phyloP scores from a whole-genome alignment of 2,329 filamentous ascomycete species.

The Ophiocordyceps sinensis region DNA sequence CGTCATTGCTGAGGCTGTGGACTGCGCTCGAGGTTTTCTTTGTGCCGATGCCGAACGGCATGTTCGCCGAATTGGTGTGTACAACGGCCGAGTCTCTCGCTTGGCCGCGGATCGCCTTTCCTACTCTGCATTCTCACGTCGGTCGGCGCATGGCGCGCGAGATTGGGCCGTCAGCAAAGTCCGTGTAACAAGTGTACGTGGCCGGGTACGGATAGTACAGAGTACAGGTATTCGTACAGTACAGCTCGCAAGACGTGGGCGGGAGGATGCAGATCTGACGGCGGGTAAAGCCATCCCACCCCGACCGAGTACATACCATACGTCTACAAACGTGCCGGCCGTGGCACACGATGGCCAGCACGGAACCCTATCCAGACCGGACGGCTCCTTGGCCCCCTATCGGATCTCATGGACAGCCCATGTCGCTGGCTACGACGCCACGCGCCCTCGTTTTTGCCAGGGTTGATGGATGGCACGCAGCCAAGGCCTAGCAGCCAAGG shows the following conservation, averaged over 20 bases:
- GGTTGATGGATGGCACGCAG: slow-evolving; percentile 1
- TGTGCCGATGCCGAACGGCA: not conserved
- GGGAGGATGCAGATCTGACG: slow-evolving; percentile 3
- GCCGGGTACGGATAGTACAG: not conserved
- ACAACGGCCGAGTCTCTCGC: not conserved
- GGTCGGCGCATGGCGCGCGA: slow-evolving; percentile 1
- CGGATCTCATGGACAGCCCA: slow-evolving; percentile 1
- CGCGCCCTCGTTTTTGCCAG: not conserved
- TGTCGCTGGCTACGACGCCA: not conserved
- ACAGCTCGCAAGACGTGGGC: not conserved
- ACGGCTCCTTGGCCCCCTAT: slow-evolving; percentile 1
- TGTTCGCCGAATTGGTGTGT: not conserved
- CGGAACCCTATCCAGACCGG: not conserved
- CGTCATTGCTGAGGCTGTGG: not conserved
- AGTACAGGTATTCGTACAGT: no score
- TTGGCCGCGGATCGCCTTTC: not conserved
- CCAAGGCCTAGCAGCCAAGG: no score
- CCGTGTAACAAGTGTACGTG: slow-evolving; percentile 1
- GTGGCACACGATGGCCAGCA: not conserved
- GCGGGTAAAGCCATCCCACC: slow-evolving; percentile 1
- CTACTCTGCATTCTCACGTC: not conserved
- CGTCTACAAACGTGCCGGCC: not conserved
- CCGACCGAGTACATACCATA: not conserved
- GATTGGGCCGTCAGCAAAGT: slow-evolving; percentile 1
- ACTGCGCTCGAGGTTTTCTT: not conserved